Evolutionary conservation across 225 moss, liverwort and hornwort species (phyloP), one percentile per base, ranked within the genome.

Genomic region (Takakia lepidozioides): DNA sequence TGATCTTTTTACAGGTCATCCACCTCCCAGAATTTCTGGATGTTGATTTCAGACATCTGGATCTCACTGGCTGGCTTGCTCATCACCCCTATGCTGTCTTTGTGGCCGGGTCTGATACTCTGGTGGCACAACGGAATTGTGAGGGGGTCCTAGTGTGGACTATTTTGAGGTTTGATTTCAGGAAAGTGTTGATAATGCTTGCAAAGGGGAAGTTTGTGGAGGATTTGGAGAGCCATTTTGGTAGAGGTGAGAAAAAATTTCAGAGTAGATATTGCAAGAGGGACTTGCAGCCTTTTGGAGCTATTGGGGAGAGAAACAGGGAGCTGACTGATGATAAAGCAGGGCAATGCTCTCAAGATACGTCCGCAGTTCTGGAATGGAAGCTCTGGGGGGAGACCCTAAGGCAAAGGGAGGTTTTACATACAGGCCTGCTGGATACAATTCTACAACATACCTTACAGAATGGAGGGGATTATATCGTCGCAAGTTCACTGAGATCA

Each of bases 131-230:
- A 9, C 83, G 27, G 40, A 80, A 49, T 46, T 45, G 72, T 2
- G 54, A 57, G 22, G 60, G 56, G 25, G 6, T 45, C 1, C 10
- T 88, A 23, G 3, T 55, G 22, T 93, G 93, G 93, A 73, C 66
- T 35, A 62, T 93, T 51, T 27, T 88, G 25, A 65, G 78, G 56
- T 88, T 93, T 49, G 64, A 86, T 56, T 86, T 93, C 43, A 5
- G 32, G 14, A 59, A 73, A 34, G 88, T 77, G 45, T n/a, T 53
- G 19, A 46, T 72, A 1, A 57, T 55, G 46, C 67, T 82, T 53
- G 64, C 30, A 4, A 29, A 60, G 10, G 80, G 85, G 17, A 48
- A 81, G 8, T 54, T 52, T 21, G 41, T 78, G 38, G 71, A 67
- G 51, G 58, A 19, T 8, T 26, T 85, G 29, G 65, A 67, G 7